These are phyloP conservation scores for Conticribra weissflogii DNA, from an alignment of 108 stramenopile species.

Conservation along the genomic window DNA sequence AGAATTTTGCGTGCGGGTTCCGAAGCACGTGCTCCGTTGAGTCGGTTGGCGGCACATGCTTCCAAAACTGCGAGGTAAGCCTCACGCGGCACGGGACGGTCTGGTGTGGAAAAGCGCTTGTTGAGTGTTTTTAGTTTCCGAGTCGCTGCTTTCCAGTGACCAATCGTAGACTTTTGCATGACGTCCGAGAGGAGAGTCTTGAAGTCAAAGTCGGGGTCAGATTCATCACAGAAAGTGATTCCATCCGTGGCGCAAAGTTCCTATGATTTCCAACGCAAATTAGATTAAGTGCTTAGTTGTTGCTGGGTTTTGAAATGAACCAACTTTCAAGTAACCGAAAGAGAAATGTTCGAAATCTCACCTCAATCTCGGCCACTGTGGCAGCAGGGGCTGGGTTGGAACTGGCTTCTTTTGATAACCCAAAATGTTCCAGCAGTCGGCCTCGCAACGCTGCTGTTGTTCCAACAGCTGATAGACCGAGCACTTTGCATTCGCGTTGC, in stretches of 20 bases:
- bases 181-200: slow-evolving; percentile 65
- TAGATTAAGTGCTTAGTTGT: background rate
- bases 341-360: background rate
- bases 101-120: slow-evolving; percentile 46
- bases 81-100: slow-evolving; percentile 58
- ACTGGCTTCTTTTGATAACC: slow-evolving; percentile 33
- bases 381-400: slow-evolving; percentile 24
- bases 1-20: slow-evolving; percentile 84
- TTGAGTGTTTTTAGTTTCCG: slow-evolving; percentile 73
- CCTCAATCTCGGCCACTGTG: slow-evolving; percentile 41
- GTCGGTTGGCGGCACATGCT: slow-evolving; percentile 73
- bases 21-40: slow-evolving; percentile 86
- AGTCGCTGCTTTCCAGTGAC: slow-evolving; percentile 85
- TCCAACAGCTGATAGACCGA: slow-evolving; percentile 63
- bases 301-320: too few species aligned
- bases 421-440: slow-evolving; percentile 61
- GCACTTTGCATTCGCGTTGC: slow-evolving; percentile 59
- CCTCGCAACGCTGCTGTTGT: slow-evolving; percentile 65
- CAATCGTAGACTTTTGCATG: slow-evolving; percentile 56
- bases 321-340: slow-evolving; percentile 3
- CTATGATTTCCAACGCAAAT: background rate
- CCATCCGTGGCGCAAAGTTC: slow-evolving; percentile 54
- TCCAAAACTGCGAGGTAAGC: slow-evolving; percentile 65
- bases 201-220: slow-evolving; percentile 78
- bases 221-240: slow-evolving; percentile 72